A percentile compares a stretch with the other conserved stretches of the same genome.
Evolutionary conservation across 2,329 filamentous ascomycete genomes (phyloP).

Genomic region (Colletotrichum plurivorum): DNA sequence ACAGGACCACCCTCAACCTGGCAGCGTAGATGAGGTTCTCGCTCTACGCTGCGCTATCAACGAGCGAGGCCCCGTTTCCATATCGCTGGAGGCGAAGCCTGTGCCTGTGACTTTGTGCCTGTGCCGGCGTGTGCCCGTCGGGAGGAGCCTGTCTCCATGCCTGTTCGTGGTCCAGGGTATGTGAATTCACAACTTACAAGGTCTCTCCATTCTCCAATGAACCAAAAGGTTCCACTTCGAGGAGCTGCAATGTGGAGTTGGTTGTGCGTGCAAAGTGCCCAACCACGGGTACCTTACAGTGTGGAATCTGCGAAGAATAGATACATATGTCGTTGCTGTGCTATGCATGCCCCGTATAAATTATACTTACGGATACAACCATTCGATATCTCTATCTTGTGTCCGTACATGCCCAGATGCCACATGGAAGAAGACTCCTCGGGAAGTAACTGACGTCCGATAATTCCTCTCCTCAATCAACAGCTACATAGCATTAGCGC

Average conservation of each 20-base stretch:
- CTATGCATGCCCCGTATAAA: background rate
- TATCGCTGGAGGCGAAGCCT: background rate
- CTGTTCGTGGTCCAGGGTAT: constrained; percentile 16
- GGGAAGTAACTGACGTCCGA: too few relatives aligned
- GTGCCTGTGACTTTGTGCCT: background rate
- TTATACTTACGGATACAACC: background rate
- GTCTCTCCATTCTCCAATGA: constrained; percentile 1
- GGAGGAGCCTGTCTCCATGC: constrained; percentile 24
- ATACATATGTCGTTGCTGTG: constrained; percentile 1
- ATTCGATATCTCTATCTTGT: background rate
- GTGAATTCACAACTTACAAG: too few relatives aligned
- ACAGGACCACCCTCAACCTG: constrained; percentile 10
- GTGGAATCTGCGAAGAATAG: background rate
- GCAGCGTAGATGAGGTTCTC: constrained; percentile 20
- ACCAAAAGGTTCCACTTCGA: constrained; percentile 7
- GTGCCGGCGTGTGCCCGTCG: constrained; percentile 25
- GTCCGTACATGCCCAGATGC: too few relatives aligned
- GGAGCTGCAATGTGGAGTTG: constrained; percentile 8
- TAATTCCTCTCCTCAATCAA: too few relatives aligned
- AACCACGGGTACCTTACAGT: constrained; percentile 36
- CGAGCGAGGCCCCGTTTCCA: background rate
- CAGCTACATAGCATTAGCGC: too few relatives aligned
- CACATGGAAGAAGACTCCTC: too few relatives aligned
- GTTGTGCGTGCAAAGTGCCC: constrained; percentile 9
- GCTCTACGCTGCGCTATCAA: background rate